These are phyloP conservation scores for Ophiostoma quercus DNA, from an alignment of 2,329 filamentous ascomycete genomes.

Conservation along the genomic window DNA sequence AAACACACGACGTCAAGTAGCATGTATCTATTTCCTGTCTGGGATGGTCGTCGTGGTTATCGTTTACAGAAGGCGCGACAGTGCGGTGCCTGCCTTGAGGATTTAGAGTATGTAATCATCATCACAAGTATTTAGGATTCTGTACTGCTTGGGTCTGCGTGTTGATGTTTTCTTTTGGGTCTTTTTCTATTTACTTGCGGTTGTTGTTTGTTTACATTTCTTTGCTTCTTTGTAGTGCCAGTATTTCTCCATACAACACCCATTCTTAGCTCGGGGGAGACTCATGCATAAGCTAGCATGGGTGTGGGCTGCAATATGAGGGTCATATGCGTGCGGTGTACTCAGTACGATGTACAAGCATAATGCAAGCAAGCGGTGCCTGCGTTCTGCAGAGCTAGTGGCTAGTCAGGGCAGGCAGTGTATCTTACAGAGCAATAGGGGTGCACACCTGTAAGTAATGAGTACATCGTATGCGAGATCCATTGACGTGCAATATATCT, in stretches of 20 bases:
- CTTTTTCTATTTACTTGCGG: not conserved
- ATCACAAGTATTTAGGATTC: not conserved
- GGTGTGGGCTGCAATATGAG: not conserved
- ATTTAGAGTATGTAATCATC: not conserved
- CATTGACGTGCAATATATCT: not conserved
- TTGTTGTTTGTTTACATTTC: not conserved
- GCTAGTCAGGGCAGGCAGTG: constrained; percentile 1
- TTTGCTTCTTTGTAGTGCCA: not conserved
- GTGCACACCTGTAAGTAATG: not conserved
- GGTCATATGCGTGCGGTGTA: not conserved
- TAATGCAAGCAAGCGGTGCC: constrained; percentile 9
- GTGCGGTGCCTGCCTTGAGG: not conserved
- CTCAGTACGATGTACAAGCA: too few relatives aligned
- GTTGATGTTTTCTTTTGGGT: not conserved
- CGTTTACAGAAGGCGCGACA: not conserved
- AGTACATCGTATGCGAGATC: not conserved
- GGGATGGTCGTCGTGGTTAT: not conserved
- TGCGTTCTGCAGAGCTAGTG: not conserved
- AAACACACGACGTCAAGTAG: not conserved
- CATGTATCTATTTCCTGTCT: not conserved
- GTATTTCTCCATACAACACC: not conserved
- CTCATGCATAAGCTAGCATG: constrained; percentile 7
- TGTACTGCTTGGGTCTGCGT: not conserved
- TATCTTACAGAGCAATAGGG: not conserved
- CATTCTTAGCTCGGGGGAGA: not conserved